Conservation (phyloP, 805 yeast species). For the Millerozyma acaciae region DNA sequence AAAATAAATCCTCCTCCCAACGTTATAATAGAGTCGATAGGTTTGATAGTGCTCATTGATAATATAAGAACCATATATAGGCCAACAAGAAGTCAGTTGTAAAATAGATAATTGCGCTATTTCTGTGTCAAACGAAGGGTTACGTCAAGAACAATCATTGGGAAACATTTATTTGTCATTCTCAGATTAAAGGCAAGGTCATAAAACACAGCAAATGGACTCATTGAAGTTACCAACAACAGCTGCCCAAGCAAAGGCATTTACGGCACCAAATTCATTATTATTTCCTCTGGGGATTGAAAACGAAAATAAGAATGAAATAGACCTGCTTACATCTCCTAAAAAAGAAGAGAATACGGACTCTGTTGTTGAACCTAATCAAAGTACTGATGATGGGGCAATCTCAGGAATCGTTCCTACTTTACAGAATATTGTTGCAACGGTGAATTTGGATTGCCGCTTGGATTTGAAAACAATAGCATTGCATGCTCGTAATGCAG, state of each 20-base stretch:
- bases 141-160: too few species aligned
- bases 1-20: too few species aligned
- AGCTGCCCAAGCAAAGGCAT: slow-evolving; percentile 71
- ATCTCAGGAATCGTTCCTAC: slow-evolving; percentile 97
- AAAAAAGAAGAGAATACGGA: slow-evolving; percentile 13
- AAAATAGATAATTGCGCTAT: not conserved
- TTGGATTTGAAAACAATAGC: slow-evolving; percentile 96
- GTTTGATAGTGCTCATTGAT: not conserved
- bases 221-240: slow-evolving; percentile 72
- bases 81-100: slow-evolving; percentile 1
- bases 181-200: slow-evolving; percentile 18
- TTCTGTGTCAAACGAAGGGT: too few species aligned
- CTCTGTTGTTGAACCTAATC: slow-evolving; percentile 35
- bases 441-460: slow-evolving; percentile 94
- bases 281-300: slow-evolving; percentile 56
- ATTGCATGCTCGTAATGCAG: slow-evolving; percentile 97
- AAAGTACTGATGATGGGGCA: slow-evolving; percentile 59
- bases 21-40: too few species aligned
- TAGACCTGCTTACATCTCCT: slow-evolving; percentile 4
- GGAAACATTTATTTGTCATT: slow-evolving; percentile 44
- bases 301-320: slow-evolving; percentile 12
- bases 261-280: slow-evolving; percentile 62
- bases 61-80: slow-evolving; percentile 1
- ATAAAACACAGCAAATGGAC: slow-evolving; percentile 48
- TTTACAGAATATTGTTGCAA: slow-evolving; percentile 92